Evolutionary conservation across 2,329 filamentous ascomycete species (phyloP), one percentile per base, ranked within the genome.

Genomic region (Colletotrichum agaves): DNA sequence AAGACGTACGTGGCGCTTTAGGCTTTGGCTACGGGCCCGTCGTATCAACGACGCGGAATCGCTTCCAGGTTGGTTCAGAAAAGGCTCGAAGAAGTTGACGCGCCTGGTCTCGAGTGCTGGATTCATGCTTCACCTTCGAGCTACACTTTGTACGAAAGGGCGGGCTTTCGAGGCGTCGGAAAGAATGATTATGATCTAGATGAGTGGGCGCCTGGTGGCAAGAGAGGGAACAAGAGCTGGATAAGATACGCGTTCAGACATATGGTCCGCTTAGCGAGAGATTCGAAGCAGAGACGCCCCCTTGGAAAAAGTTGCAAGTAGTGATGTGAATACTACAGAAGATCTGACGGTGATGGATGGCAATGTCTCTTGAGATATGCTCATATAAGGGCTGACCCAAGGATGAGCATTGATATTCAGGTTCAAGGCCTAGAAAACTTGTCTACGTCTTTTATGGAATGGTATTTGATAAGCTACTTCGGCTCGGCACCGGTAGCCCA

Each of bases 171-270:
- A 19, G 64, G 59, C 46, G 39, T 53, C 12, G 64, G 37, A 19
- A 67, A 35, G 53, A 55, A 53, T n/a, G 61, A 53, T 4, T 67
- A 64, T 19, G 52, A 67, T 19, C 17, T 64, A 10, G 64, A 44
- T 5, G 21, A 59, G 11, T 53, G 46, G 60, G 53, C 61, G 12
- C 39, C 64, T 6, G 63, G 31, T 1, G 49, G n/a, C 2, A 53
- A 19, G 21, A 27, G 39, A 4, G 46, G 15, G 5, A 19, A 65
- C 2, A 17, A n/a, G 11, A 31, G 33, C 1, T 66, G 63, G 63
- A 58, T 49, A 12, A 31, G 33, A 19, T 66, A 62, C 6, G 56
- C 35, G 5, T 66, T 66, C 17, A 39, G 63, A 4, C 44, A 66
- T 15, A 62, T 66, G 58, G 13, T 56, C 35, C 59, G 63, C 6